Conservation (phyloP, 805 yeast species). For the Ogataea degrootiae region DNA sequence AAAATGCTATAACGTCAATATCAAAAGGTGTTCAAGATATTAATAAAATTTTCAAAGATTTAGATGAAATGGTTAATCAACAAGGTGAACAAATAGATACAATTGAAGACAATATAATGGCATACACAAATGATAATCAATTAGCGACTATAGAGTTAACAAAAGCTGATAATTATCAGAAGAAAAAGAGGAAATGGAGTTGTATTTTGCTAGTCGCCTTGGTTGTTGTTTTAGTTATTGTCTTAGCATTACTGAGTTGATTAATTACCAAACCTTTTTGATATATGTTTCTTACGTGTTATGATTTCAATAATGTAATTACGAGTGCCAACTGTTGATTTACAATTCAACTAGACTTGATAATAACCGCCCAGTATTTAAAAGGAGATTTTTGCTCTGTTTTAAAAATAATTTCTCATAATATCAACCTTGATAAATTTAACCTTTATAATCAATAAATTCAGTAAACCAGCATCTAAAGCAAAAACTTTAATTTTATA, state of each 20-base stretch:
- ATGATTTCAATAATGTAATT: no score
- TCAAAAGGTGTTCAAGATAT: conserved; percentile 79
- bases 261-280: no score
- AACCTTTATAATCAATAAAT: no score
- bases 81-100: conserved; percentile 85
- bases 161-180: conserved; percentile 74
- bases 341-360: no score
- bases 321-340: no score
- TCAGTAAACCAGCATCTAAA: no score
- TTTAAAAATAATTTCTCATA: no score
- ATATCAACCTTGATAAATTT: no score
- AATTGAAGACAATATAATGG: conserved; percentile 72
- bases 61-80: conserved; percentile 71
- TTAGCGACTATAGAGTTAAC: conserved; percentile 65
- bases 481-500: no score
- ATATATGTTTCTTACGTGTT: no score
- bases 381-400: no score
- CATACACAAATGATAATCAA: conserved; percentile 58
- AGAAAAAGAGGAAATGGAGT: conserved; percentile 65
- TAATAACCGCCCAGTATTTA: no score
- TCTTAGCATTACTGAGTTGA: conserved; percentile 49
- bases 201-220: conserved; percentile 59
- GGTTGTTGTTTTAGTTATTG: conserved; percentile 52
- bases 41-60: conserved; percentile 77
- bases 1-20: conserved; percentile 65